Base-by-base conservation (phyloP, 2,329 filamentous ascomycete species). In the Sphaerulina vaccinii region DNA sequence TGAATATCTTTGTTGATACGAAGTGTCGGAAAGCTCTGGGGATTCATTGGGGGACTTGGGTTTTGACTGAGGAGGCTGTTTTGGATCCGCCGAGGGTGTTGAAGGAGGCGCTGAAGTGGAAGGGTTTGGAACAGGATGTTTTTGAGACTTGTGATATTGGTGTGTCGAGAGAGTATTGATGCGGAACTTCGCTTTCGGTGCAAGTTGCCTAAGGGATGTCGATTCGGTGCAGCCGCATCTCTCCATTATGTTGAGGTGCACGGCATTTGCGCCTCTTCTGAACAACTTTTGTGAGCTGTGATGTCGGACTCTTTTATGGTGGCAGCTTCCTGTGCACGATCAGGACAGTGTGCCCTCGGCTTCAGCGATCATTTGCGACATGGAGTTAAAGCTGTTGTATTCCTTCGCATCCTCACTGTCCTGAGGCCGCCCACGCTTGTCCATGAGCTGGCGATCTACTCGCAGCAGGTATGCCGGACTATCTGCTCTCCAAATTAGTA, bases 21-120 rank as follows among this genome's bases (percentile, higher is more conserved):
- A 80, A 79, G 60, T 96, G 91, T 74, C 77, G 81, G 62, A 76
- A 74, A 15, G 91, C 90, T 18, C 78, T 96, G 73, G 91, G 83
- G 1, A 96, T 96, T 62, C 92, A 96, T 67, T 96, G 91, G 90
- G 91, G 90, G 2, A 77, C 75, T 5, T 96, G 91, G 90, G 85
- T 88, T 0, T 71, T 96, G 61, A 96, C 91, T 0, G 78, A 83
- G 54, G 92, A 97, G 70, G 87, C 91, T 53, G 86, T 95, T 1
- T 69, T 91, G 51, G 90, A 96, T 72, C 92, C 92, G 39, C 90
- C 90, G 1, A 73, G 70, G 68, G 71, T 87, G 67, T 72, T 96
- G 55, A 85, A 78, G 69, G 77, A 87, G 66, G 90, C 90, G 2
- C 71, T 96, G 66, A 79, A 74, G 62, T 79, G 78, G 63, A 84